These are phyloP conservation scores for Collybia mongolica DNA, from an alignment of 768 basidiomycete species.

Conservation along the genomic window DNA sequence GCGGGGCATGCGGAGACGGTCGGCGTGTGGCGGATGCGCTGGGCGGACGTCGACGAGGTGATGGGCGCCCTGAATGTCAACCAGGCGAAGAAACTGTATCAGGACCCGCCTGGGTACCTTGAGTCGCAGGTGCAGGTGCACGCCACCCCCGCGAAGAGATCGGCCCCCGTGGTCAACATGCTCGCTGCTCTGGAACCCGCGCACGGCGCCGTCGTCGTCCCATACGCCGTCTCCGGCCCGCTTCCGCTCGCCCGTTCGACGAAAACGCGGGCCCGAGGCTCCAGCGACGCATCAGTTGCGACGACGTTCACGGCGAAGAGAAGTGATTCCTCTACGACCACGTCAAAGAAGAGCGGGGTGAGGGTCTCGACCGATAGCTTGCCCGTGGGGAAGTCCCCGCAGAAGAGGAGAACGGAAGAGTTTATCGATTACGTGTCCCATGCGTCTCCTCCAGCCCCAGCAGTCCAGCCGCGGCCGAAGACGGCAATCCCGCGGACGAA, in stretches of 20 bases:
- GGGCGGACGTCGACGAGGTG: slow-evolving; percentile 60
- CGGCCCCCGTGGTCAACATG: slow-evolving; percentile 12
- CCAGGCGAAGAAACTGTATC: slow-evolving; percentile 23
- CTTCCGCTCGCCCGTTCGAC: slow-evolving; percentile 22
- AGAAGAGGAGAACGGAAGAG: slow-evolving; percentile 17
- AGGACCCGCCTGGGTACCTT: slow-evolving; percentile 19
- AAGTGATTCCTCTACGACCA: no score
- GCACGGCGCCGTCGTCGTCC: slow-evolving; percentile 1
- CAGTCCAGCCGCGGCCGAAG: neutral
- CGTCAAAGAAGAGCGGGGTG: slow-evolving; percentile 5
- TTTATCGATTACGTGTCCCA: neutral
- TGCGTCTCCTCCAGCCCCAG: neutral
- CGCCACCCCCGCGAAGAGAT: slow-evolving; percentile 1
- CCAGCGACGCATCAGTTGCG: slow-evolving; percentile 19
- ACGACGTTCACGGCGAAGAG: slow-evolving; percentile 5
- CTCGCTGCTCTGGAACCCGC: slow-evolving; percentile 27
- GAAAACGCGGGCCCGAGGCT: slow-evolving; percentile 22
- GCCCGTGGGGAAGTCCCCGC: slow-evolving; percentile 13
- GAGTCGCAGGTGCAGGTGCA: slow-evolving; percentile 12
- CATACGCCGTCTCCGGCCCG: slow-evolving; percentile 26
- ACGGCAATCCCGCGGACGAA: slow-evolving; percentile 39
- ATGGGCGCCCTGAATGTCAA: slow-evolving; percentile 33
- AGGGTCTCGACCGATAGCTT: slow-evolving; percentile 4
- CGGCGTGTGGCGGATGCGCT: slow-evolving; percentile 68
- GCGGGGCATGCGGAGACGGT: slow-evolving; percentile 68